phyloP scores from a whole-genome alignment of 1,284 basidiomycete genomes.

The Golubevia pallescens region DNA sequence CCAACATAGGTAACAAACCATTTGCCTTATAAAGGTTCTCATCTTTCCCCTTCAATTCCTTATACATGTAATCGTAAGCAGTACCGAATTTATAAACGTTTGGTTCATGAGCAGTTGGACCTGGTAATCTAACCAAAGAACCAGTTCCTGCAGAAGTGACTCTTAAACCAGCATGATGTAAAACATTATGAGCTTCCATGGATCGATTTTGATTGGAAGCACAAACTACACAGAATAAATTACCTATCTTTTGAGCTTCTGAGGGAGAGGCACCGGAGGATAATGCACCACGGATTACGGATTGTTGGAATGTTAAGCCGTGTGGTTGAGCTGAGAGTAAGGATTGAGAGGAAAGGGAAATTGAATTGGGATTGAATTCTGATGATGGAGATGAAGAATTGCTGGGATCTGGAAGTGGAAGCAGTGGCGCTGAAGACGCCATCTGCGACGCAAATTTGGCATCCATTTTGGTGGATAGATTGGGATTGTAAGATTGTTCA shows the following conservation, averaged over 20 bases:
- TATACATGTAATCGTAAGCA: slow-evolving; percentile 56
- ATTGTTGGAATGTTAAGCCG: not conserved
- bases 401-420: slow-evolving; percentile 2
- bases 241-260: slow-evolving; percentile 66
- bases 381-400: slow-evolving; percentile 1
- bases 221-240: slow-evolving; percentile 95
- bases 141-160: slow-evolving; percentile 60
- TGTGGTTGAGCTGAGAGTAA: slow-evolving; percentile 4
- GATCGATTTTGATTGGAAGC: slow-evolving; percentile 84
- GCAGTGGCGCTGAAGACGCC: slow-evolving; percentile 9
- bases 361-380: not conserved
- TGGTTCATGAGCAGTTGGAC: slow-evolving; percentile 54
- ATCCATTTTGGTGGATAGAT: not conserved
- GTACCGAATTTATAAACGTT: slow-evolving; percentile 63
- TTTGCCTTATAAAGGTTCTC: slow-evolving; percentile 51
- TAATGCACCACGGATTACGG: not conserved
- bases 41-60: slow-evolving; percentile 54
- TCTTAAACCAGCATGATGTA: slow-evolving; percentile 47
- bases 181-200: slow-evolving; percentile 64
- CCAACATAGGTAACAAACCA: slow-evolving; percentile 59
- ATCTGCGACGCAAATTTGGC: not conserved
- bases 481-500: too few species aligned
- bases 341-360: not conserved
- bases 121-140: slow-evolving; percentile 53
- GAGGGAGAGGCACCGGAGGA: not conserved